phyloP scores from a whole-genome alignment of 805 yeast species.

The Grigorovia jiainica region DNA sequence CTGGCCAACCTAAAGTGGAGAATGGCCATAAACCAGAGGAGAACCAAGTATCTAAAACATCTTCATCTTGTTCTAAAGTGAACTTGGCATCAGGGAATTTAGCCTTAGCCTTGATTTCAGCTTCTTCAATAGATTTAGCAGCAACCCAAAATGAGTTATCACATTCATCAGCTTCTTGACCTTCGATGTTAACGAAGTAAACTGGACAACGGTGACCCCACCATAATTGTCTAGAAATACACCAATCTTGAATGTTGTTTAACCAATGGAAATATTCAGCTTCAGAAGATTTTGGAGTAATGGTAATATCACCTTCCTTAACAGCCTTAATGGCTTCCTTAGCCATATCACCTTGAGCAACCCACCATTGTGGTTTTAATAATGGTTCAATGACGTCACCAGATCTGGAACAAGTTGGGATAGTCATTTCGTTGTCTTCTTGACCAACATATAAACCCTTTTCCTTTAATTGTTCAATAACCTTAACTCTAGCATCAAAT shows the following conservation, averaged over 20 bases:
- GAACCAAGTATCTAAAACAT: slow-evolving; percentile 98
- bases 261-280: slow-evolving; percentile 93
- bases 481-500: slow-evolving; percentile 83
- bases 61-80: slow-evolving; percentile 89
- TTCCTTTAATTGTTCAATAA: slow-evolving; percentile 69
- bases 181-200: slow-evolving; percentile 76
- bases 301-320: slow-evolving; percentile 65
- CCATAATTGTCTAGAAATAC: slow-evolving; percentile 90
- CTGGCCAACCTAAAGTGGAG: slow-evolving; percentile 95
- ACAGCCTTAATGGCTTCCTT: slow-evolving; percentile 79
- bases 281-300: slow-evolving; percentile 83
- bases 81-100: slow-evolving; percentile 64
- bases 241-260: slow-evolving; percentile 96
- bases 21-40: slow-evolving; percentile 98
- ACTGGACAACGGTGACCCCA: slow-evolving; percentile 99
- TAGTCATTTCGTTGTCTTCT: slow-evolving; percentile 89
- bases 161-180: slow-evolving; percentile 47
- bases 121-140: slow-evolving; percentile 77
- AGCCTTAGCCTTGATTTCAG: slow-evolving; percentile 65
- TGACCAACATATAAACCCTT: slow-evolving; percentile 73
- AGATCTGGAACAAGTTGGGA: slow-evolving; percentile 90
- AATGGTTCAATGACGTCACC: slow-evolving; percentile 96
- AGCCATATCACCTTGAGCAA: slow-evolving; percentile 82
- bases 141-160: slow-evolving; percentile 83
- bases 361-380: slow-evolving; percentile 99